Evolutionary conservation across 495 filamentous ascomycete species (phyloP).

Genomic region (Xylaria telfairii): DNA sequence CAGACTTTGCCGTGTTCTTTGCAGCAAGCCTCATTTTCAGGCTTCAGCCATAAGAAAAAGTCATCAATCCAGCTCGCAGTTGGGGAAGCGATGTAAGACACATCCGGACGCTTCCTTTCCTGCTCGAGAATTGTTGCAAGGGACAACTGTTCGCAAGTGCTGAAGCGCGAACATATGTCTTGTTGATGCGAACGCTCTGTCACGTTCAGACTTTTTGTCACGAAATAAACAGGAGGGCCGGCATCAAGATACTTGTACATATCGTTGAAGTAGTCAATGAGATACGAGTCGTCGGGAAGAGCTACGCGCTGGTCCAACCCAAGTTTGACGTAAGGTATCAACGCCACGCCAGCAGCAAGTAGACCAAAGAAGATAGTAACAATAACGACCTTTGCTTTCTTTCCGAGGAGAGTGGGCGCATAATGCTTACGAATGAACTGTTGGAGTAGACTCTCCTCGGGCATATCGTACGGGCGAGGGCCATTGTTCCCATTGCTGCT

Average conservation of each 20-base stretch:
- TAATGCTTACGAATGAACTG: slow-evolving; percentile 87
- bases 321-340: slow-evolving; percentile 83
- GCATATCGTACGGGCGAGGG: slow-evolving; percentile 62
- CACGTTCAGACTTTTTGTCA: slow-evolving; percentile 78
- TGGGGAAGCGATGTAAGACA: slow-evolving; percentile 90
- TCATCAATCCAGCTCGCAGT: slow-evolving; percentile 97
- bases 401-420: slow-evolving; percentile 79
- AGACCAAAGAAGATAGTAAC: slow-evolving; percentile 83
- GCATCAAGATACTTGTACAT: slow-evolving; percentile 89
- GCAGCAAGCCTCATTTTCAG: slow-evolving; percentile 81
- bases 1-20: slow-evolving; percentile 68
- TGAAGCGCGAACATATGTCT: slow-evolving; percentile 89
- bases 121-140: slow-evolving; percentile 87
- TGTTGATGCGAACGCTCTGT: slow-evolving; percentile 77
- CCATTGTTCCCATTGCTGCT: slow-evolving; percentile 43
- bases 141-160: slow-evolving; percentile 81
- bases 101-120: slow-evolving; percentile 87
- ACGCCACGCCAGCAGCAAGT: slow-evolving; percentile 81
- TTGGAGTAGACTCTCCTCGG: slow-evolving; percentile 82
- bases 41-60: slow-evolving; percentile 94
- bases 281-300: slow-evolving; percentile 88
- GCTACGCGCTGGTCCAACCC: slow-evolving; percentile 94
- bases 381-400: slow-evolving; percentile 75
- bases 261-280: slow-evolving; percentile 95
- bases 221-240: slow-evolving; percentile 96